Conservation (phyloP, 2,329 filamentous ascomycete genomes). For the Penicillium aurantiogriseum region DNA sequence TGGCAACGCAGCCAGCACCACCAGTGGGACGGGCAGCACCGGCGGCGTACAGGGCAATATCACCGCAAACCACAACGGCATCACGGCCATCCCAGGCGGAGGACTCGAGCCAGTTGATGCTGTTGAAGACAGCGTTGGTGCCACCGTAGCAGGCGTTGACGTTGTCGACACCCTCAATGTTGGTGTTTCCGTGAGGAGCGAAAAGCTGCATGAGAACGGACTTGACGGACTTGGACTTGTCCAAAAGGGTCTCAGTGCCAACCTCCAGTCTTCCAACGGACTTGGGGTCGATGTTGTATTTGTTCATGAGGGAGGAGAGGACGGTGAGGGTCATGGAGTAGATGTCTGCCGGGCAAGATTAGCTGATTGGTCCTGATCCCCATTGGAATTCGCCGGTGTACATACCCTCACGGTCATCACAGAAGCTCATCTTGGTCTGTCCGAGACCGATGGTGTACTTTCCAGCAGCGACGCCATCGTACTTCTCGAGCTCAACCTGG, state of each 20-base stretch:
- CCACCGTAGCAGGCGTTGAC: slow-evolving; percentile 85
- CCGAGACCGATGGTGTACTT: slow-evolving; percentile 91
- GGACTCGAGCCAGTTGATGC: slow-evolving; percentile 81
- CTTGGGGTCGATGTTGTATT: slow-evolving; percentile 78
- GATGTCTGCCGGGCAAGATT: slow-evolving; percentile 62
- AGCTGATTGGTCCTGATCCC: slow-evolving; percentile 10
- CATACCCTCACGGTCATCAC: slow-evolving; percentile 82
- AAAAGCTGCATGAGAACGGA: slow-evolving; percentile 85
- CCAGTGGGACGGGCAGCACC: slow-evolving; percentile 77
- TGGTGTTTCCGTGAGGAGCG: slow-evolving; percentile 68
- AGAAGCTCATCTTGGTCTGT: slow-evolving; percentile 91
- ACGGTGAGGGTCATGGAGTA: slow-evolving; percentile 82
- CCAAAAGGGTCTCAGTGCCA: slow-evolving; percentile 79
- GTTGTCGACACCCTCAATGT: slow-evolving; percentile 78
- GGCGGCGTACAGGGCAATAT: slow-evolving; percentile 84
- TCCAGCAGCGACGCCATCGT: slow-evolving; percentile 76
- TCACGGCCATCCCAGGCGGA: slow-evolving; percentile 83
- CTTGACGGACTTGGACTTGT: slow-evolving; percentile 92
- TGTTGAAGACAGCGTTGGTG: slow-evolving; percentile 81
- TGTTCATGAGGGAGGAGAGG: slow-evolving; percentile 72
- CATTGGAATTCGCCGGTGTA: background rate
- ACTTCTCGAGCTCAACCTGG: slow-evolving; percentile 78
- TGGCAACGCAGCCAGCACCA: slow-evolving; percentile 74
- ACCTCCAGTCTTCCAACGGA: slow-evolving; percentile 79
- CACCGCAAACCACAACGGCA: slow-evolving; percentile 74